phyloP scores from a whole-genome alignment of 495 filamentous ascomycete species.

The Monascus purpureus region DNA sequence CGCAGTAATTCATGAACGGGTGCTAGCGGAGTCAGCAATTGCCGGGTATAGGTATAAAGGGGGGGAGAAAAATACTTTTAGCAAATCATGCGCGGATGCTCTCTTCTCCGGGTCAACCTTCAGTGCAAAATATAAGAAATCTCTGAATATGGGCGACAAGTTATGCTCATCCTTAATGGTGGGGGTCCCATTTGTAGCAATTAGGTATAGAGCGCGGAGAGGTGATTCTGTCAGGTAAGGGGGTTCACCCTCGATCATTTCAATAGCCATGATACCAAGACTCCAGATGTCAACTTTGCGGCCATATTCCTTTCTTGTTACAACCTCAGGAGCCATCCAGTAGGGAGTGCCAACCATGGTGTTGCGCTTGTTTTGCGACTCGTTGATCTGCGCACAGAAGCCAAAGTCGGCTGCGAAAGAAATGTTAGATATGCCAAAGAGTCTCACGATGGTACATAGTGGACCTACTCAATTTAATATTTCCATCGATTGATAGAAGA shows the following conservation, averaged over 20 bases:
- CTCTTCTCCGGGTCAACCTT: conserved; percentile 96
- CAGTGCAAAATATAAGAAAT: conserved; percentile 80
- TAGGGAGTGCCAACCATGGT: conserved; percentile 99
- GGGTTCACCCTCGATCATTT: conserved; percentile 98
- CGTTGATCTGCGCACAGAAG: conserved; percentile 97
- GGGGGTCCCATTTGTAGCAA: conserved; percentile 94
- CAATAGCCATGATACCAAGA: conserved; percentile 98
- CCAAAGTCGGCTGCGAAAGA: conserved; percentile 84
- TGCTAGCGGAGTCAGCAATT: conserved; percentile 54
- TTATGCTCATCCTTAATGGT: conserved; percentile 85
- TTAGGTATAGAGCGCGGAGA: conserved; percentile 83
- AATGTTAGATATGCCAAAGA: conserved; percentile 14
- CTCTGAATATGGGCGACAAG: conserved; percentile 65
- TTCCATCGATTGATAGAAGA: conserved; percentile 82
- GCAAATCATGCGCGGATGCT: conserved; percentile 81
- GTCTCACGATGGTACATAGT: neutral
- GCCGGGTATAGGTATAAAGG: neutral
- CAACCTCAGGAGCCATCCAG: conserved; percentile 99
- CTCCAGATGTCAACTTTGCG: conserved; percentile 99
- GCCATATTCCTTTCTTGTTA: conserved; percentile 94
- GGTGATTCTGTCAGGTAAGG: conserved; percentile 94
- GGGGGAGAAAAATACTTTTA: conserved; percentile 49
- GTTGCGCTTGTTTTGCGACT: conserved; percentile 89
- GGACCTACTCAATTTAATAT: conserved; percentile 93
- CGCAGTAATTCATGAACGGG: conserved; percentile 67